phyloP scores from a whole-genome alignment of 345 rosid species.

The Lepidium didymum region DNA sequence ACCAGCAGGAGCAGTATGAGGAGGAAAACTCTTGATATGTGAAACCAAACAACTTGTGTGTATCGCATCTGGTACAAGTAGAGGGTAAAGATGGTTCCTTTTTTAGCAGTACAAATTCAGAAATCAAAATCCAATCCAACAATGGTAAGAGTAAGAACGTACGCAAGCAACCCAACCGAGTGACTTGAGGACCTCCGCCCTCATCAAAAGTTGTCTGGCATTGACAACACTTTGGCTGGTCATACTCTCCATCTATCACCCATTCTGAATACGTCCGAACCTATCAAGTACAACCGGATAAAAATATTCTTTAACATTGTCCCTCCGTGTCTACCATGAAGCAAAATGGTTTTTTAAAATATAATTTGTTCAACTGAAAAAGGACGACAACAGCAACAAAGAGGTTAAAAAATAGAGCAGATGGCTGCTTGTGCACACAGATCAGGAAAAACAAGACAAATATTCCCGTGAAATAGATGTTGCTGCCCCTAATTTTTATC shows the following conservation, averaged over 20 bases:
- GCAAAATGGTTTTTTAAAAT: background rate
- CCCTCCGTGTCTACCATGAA: background rate
- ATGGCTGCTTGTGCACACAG: background rate
- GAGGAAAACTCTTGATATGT: constrained; percentile 80
- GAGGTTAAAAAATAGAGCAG: background rate
- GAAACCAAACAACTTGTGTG: constrained; percentile 89
- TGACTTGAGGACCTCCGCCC: constrained; percentile 56
- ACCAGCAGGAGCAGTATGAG: constrained; percentile 97
- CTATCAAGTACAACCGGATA: constrained; percentile 33
- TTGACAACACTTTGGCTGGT: constrained; percentile 91
- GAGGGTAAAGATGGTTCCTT: background rate
- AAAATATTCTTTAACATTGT: background rate
- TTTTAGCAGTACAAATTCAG: background rate
- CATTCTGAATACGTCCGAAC: constrained; percentile 96
- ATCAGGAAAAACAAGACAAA: background rate
- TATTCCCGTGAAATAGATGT: background rate
- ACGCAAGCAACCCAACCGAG: constrained; percentile 99
- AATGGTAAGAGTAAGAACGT: constrained; percentile 34
- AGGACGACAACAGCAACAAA: background rate
- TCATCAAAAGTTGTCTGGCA: constrained; percentile 74
- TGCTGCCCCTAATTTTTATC: background rate
- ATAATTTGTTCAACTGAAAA: background rate
- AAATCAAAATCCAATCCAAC: constrained; percentile 2
- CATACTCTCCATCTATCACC: constrained; percentile 99
- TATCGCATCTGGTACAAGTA: constrained; percentile 54